Evolutionary conservation across 108 stramenopile species (phyloP).

Genomic region (Stephanodiscus minutulus): DNA sequence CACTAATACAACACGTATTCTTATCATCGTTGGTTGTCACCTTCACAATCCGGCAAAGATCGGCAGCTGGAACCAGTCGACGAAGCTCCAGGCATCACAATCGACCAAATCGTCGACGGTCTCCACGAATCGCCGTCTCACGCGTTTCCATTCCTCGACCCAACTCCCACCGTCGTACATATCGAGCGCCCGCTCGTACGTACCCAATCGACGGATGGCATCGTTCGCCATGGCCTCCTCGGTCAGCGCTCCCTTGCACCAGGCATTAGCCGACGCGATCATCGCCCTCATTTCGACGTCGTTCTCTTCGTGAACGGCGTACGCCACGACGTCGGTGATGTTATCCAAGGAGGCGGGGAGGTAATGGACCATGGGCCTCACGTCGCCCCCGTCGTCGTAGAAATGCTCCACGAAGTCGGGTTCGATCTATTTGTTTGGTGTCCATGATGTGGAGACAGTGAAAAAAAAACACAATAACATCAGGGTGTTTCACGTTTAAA

Average conservation of each 20-base stretch:
- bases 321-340: slow-evolving; percentile 13
- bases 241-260: slow-evolving; percentile 13
- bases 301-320: slow-evolving; percentile 20
- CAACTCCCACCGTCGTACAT: background rate
- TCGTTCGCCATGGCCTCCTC: background rate
- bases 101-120: slow-evolving; percentile 8
- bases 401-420: slow-evolving; percentile 44
- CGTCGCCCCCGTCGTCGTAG: slow-evolving; percentile 14
- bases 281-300: slow-evolving; percentile 22
- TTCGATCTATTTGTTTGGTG: slow-evolving; percentile 15
- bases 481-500: no score
- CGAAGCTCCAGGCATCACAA: background rate
- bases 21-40: no score
- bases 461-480: no score
- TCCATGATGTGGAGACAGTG: no score
- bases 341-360: slow-evolving; percentile 33
- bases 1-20: no score
- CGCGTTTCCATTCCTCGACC: background rate
- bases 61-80: background rate
- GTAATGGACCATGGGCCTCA: slow-evolving; percentile 37
- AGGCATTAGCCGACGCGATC: slow-evolving; percentile 21
- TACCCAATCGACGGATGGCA: background rate
- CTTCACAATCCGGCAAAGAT: slow-evolving; percentile 4
- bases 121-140: background rate
- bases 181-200: background rate